Conservation (phyloP, 2,329 filamentous ascomycete genomes). For the Onygena corvina region DNA sequence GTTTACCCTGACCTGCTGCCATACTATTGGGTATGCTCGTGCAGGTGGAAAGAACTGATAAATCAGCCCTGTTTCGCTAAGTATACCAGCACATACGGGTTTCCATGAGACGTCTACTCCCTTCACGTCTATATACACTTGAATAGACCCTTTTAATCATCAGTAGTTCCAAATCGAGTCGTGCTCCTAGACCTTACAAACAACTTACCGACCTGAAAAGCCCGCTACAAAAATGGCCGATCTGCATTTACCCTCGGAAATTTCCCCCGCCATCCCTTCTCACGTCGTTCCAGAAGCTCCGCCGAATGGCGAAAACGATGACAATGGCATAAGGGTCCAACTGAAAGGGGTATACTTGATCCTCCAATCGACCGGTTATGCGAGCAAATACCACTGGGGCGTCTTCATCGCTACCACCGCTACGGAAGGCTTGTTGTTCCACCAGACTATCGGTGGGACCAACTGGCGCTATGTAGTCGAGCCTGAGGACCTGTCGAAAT, state of each 20-base stretch:
- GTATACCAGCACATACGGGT: too few species aligned
- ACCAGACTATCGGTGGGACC: slow-evolving; percentile 10
- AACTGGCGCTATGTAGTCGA: slow-evolving; percentile 11
- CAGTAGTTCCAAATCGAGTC: too few species aligned
- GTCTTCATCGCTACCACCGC: slow-evolving; percentile 13
- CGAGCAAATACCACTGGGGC: slow-evolving; percentile 14
- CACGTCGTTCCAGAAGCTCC: not conserved
- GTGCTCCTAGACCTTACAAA: too few species aligned
- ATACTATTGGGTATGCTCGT: too few species aligned
- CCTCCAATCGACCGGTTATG: slow-evolving; percentile 9
- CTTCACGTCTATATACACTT: too few species aligned
- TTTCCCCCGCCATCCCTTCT: not conserved
- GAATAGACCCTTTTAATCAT: too few species aligned
- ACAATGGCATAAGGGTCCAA: slow-evolving; percentile 10
- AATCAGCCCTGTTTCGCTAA: too few species aligned
- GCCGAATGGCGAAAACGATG: not conserved
- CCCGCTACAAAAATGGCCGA: not conserved
- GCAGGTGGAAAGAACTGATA: too few species aligned
- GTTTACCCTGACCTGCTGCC: too few species aligned
- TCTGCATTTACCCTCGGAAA: not conserved
- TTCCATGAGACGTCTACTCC: too few species aligned
- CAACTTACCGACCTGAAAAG: too few species aligned
- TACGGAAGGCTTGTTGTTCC: slow-evolving; percentile 11
- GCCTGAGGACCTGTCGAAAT: slow-evolving; percentile 10
- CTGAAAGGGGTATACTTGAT: slow-evolving; percentile 14